phyloP scores from a whole-genome alignment of 1,284 basidiomycete species.

The Ustilago curta region DNA sequence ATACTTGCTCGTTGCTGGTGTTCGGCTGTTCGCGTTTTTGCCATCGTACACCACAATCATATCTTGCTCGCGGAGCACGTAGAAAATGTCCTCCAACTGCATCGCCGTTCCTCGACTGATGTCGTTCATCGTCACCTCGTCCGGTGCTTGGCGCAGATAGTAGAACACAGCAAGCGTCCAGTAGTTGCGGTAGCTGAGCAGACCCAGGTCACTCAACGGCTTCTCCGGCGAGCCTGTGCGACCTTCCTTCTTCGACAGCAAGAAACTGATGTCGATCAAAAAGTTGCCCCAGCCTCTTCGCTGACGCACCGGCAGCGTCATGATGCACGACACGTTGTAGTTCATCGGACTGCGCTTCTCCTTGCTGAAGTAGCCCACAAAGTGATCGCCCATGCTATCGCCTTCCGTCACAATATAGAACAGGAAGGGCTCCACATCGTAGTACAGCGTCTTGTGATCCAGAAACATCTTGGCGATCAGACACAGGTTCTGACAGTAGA shows the following conservation, averaged over 20 bases:
- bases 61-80: conserved; percentile 80
- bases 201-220: conserved; percentile 91
- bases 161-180: conserved; percentile 91
- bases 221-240: conserved; percentile 99
- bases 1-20: conserved; percentile 57
- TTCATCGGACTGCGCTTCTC: conserved; percentile 96
- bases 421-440: conserved; percentile 98
- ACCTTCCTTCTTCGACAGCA: conserved; percentile 93
- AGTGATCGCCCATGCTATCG: conserved; percentile 88
- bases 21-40: conserved; percentile 48
- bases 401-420: conserved; percentile 97
- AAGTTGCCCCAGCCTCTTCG: conserved; percentile 90
- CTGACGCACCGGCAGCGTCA: conserved; percentile 96
- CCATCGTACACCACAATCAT: conserved; percentile 76
- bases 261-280: conserved; percentile 85
- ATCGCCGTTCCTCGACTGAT: conserved; percentile 88
- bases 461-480: conserved; percentile 99
- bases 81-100: conserved; percentile 88
- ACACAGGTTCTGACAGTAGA: conserved; percentile 99
- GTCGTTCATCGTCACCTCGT: conserved; percentile 73
- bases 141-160: conserved; percentile 38
- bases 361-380: conserved; percentile 99
- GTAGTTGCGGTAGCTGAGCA: conserved; percentile 92
- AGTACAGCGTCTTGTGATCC: conserved; percentile 99
- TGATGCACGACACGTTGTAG: conserved; percentile 95